phyloP scores from a whole-genome alignment of 495 filamentous ascomycete species.

The Echria macrotheca region DNA sequence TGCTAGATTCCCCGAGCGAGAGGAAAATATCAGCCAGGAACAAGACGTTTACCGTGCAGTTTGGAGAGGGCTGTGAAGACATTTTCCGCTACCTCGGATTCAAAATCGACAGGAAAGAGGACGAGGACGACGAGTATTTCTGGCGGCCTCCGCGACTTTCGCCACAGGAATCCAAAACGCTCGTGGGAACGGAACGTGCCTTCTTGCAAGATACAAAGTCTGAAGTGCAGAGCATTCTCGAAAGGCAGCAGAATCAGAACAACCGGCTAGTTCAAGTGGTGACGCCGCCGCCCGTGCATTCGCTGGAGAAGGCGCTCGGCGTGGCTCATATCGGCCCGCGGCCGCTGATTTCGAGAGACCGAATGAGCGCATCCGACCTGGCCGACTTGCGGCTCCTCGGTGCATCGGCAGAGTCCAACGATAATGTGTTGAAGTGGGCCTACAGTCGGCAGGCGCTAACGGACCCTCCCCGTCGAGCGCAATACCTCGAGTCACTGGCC shows the following conservation, averaged over 20 bases:
- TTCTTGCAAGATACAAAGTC: conserved; percentile 31
- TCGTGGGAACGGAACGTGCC: conserved; percentile 20
- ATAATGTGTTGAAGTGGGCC: conserved; percentile 24
- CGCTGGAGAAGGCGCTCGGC: conserved; percentile 18
- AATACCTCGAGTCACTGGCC: conserved; percentile 21
- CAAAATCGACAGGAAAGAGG: conserved; percentile 19
- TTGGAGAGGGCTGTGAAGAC: conserved; percentile 58
- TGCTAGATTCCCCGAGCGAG: conserved; percentile 39
- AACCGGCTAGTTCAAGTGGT: conserved; percentile 15
- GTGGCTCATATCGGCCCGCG: not conserved
- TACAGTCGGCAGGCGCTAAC: conserved; percentile 19
- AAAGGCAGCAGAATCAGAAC: conserved; percentile 8
- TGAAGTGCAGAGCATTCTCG: conserved; percentile 30
- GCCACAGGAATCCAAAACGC: conserved; percentile 18
- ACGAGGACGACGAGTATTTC: conserved; percentile 16
- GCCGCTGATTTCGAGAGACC: not conserved
- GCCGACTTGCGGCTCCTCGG: conserved; percentile 15
- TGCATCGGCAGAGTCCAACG: conserved; percentile 15
- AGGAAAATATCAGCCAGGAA: conserved; percentile 61
- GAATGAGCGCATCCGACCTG: not conserved
- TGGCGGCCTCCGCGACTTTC: conserved; percentile 23
- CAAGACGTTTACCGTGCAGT: conserved; percentile 64
- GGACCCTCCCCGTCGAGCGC: conserved; percentile 10
- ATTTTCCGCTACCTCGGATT: conserved; percentile 64
- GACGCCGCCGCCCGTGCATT: conserved; percentile 9